Evolutionary conservation across 2,329 filamentous ascomycete species (phyloP).

Genomic region (Cordyceps tenuipes): DNA sequence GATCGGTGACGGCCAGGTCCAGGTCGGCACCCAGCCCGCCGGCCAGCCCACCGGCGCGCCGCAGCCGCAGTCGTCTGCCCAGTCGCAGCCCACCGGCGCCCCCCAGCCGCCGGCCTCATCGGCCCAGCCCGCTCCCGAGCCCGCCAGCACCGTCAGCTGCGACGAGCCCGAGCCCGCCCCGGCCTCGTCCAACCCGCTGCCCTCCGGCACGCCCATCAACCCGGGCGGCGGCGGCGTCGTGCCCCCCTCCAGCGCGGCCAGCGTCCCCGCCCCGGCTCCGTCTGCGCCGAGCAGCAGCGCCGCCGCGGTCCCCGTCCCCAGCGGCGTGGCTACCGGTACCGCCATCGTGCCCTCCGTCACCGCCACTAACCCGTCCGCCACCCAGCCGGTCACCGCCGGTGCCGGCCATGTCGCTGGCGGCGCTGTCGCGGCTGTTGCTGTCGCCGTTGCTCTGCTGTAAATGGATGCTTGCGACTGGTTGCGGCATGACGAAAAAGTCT

Average conservation of each 20-base stretch:
- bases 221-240: background rate
- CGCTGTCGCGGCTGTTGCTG: background rate
- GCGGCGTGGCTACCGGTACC: background rate
- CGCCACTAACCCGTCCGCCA: background rate
- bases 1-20: slow-evolving; percentile 1
- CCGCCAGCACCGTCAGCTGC: background rate
- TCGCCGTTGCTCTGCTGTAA: background rate
- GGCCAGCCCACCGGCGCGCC: too few relatives aligned
- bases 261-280: background rate
- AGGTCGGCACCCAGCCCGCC: slow-evolving; percentile 1
- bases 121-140: background rate
- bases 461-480: background rate
- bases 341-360: background rate
- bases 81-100: background rate
- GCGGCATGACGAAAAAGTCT: background rate
- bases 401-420: background rate
- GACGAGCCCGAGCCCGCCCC: background rate
- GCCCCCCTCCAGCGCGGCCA: background rate
- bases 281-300: background rate
- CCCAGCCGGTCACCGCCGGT: background rate
- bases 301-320: background rate
- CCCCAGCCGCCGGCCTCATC: background rate
- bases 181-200: background rate
- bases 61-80: background rate
- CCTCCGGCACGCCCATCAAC: background rate